Percentiles rank a stretch among this genome's conserved stretches.
Conservation (phyloP, 352 stramenopile species). For the Hyaloperonospora arabidopsidis region DNA sequence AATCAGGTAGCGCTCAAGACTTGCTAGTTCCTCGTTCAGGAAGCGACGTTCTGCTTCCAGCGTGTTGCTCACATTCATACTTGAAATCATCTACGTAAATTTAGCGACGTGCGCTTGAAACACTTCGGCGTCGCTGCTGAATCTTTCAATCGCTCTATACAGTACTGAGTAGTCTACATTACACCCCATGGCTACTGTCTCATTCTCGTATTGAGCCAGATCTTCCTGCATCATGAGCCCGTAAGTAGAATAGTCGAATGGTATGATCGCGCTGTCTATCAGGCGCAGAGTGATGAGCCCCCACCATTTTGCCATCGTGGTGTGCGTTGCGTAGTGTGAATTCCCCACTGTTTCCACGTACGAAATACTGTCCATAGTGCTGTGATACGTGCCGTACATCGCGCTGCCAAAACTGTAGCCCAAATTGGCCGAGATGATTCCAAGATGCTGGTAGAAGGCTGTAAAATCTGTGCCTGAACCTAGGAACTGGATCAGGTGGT, state of each 20-base stretch:
- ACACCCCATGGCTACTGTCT: slow-evolving; percentile 15
- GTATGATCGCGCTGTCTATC: slow-evolving; percentile 42
- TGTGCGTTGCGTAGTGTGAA: slow-evolving; percentile 50
- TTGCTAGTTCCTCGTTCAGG: slow-evolving; percentile 22
- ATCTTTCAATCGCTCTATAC: slow-evolving; percentile 35
- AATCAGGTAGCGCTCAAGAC: slow-evolving; percentile 33
- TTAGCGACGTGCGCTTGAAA: slow-evolving; percentile 22
- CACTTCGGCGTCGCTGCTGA: slow-evolving; percentile 20
- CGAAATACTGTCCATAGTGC: slow-evolving; percentile 74
- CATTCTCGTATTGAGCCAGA: slow-evolving; percentile 25
- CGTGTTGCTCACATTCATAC: slow-evolving; percentile 10
- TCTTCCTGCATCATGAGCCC: slow-evolving; percentile 48
- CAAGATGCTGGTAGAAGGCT: slow-evolving; percentile 80
- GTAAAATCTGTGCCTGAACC: slow-evolving; percentile 70
- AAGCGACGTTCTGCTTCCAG: slow-evolving; percentile 4
- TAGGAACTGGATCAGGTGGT: slow-evolving; percentile 50
- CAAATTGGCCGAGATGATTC: slow-evolving; percentile 59
- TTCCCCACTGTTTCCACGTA: slow-evolving; percentile 59
- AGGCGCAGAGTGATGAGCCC: slow-evolving; percentile 51
- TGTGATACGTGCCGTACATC: slow-evolving; percentile 77
- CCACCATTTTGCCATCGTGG: slow-evolving; percentile 47
- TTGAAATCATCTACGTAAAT: background rate
- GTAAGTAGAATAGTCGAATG: slow-evolving; percentile 72
- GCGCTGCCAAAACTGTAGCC: slow-evolving; percentile 19
- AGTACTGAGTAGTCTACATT: slow-evolving; percentile 31